Percentiles rank a stretch among this genome's conserved stretches.
These are phyloP conservation scores for Gossypium aridum DNA, from an alignment of 441 rosid genomes.

Conservation along the genomic window DNA sequence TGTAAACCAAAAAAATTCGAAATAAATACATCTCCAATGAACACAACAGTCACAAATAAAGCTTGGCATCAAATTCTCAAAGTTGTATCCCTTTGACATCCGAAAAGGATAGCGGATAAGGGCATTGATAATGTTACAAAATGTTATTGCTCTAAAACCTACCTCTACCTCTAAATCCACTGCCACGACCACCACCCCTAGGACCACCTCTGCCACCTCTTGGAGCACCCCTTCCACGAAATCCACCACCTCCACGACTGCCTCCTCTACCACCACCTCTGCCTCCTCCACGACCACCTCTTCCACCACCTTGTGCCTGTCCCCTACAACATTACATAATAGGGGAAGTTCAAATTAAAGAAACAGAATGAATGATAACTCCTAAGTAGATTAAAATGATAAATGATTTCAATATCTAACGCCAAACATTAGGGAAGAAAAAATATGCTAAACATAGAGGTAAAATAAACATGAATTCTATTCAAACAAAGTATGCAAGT, in stretches of 20 bases:
- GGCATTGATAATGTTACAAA: slow-evolving; percentile 19
- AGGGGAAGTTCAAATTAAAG: neutral
- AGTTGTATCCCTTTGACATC: slow-evolving; percentile 11
- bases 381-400: neutral
- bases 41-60: slow-evolving; percentile 5
- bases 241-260: slow-evolving; percentile 38
- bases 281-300: slow-evolving; percentile 61
- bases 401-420: neutral
- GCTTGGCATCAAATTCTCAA: slow-evolving; percentile 9
- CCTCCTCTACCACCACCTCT: slow-evolving; percentile 50
- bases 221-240: slow-evolving; percentile 66
- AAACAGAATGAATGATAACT: neutral
- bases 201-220: slow-evolving; percentile 66
- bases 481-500: neutral
- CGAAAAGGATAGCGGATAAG: slow-evolving; percentile 12
- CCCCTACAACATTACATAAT: slow-evolving; percentile 35
- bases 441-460: neutral
- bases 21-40: neutral
- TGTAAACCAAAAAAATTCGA: neutral
- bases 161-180: slow-evolving; percentile 85
- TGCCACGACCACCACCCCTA: slow-evolving; percentile 62
- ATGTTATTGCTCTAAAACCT: slow-evolving; percentile 33
- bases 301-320: slow-evolving; percentile 24
- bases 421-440: neutral
- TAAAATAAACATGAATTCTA: neutral